A percentile compares a stretch with the other conserved stretches of the same genome.
These are phyloP conservation scores for Beauveria sp. DNA, from an alignment of 2,329 filamentous ascomycete species.

Conservation along the genomic window DNA sequence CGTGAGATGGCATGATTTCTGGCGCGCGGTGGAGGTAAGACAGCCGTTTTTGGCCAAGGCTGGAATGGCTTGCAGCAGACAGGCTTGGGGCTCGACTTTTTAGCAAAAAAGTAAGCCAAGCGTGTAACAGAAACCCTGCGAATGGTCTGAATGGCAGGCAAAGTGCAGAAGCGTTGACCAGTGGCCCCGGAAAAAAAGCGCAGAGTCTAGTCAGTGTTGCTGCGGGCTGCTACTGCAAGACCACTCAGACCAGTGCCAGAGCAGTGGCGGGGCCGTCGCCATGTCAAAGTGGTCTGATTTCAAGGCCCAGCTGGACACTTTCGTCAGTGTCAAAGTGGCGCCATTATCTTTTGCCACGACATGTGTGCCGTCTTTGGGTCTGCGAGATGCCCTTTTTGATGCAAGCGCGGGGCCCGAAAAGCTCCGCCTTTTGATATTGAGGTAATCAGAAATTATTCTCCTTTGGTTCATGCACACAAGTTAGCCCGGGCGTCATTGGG, in stretches of 20 bases:
- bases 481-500: not conserved
- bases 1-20: conserved; percentile 12
- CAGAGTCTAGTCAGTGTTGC: not conserved
- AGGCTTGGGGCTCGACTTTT: not conserved
- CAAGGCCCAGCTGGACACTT: conserved; percentile 5
- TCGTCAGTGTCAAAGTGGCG: conserved; percentile 9
- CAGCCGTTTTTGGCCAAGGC: conserved; percentile 6
- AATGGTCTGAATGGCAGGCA: not conserved
- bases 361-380: not conserved
- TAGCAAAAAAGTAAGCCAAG: not conserved
- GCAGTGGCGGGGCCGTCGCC: not conserved
- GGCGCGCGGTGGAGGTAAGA: conserved; percentile 6
- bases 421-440: conserved; percentile 1
- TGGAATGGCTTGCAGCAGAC: not conserved
- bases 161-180: not conserved
- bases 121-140: not conserved
- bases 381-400: not conserved
- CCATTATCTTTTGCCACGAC: not conserved
- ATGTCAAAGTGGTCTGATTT: conserved; percentile 14
- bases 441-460: not conserved
- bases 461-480: not conserved
- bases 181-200: not conserved
- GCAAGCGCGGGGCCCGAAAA: not conserved
- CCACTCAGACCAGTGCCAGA: not conserved
- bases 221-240: not conserved